A percentile compares a stretch with the other conserved stretches of the same genome.
Conservation (phyloP, 73 alveolate genomes). For the Blepharisma stoltei region DNA sequence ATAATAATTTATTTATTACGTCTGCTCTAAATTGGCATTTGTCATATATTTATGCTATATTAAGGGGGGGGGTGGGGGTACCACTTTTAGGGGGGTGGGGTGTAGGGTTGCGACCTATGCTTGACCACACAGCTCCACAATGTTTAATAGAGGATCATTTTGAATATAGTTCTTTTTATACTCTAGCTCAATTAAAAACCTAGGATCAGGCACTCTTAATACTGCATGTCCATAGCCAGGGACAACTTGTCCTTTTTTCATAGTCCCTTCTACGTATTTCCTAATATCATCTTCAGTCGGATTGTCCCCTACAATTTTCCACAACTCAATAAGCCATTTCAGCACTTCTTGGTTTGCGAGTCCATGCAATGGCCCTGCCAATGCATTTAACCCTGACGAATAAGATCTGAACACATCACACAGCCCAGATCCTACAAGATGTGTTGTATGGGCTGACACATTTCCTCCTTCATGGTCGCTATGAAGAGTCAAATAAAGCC, state of each 20-base stretch:
- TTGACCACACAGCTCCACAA: no score
- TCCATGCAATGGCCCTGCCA: slow-evolving; percentile 93
- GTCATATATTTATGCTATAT: no score
- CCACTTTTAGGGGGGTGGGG: no score
- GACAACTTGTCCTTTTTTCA: slow-evolving; percentile 11
- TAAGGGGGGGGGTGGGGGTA: no score
- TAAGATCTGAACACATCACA: slow-evolving; percentile 70
- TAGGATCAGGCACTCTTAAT: slow-evolving; percentile 82
- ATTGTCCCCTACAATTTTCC: slow-evolving; percentile 62
- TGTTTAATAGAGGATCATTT: slow-evolving; percentile 66
- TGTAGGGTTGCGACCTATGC: no score
- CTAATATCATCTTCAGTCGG: slow-evolving; percentile 63
- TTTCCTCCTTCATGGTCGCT: slow-evolving; percentile 91
- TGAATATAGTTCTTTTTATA: slow-evolving; percentile 63
- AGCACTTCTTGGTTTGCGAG: slow-evolving; percentile 87
- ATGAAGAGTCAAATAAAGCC: slow-evolving; percentile 64
- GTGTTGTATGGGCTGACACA: slow-evolving; percentile 84
- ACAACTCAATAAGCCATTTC: slow-evolving; percentile 67
- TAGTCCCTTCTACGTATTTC: slow-evolving; percentile 43
- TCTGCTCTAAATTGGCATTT: no score
- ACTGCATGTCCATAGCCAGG: slow-evolving; percentile 90
- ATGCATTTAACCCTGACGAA: slow-evolving; percentile 80
- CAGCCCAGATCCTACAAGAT: slow-evolving; percentile 74
- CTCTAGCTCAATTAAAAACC: slow-evolving; percentile 62
- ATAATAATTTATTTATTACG: no score